Base-by-base conservation (phyloP, 2,329 filamentous ascomycete genomes). In the Ceratocystiopsis sp. region DNA sequence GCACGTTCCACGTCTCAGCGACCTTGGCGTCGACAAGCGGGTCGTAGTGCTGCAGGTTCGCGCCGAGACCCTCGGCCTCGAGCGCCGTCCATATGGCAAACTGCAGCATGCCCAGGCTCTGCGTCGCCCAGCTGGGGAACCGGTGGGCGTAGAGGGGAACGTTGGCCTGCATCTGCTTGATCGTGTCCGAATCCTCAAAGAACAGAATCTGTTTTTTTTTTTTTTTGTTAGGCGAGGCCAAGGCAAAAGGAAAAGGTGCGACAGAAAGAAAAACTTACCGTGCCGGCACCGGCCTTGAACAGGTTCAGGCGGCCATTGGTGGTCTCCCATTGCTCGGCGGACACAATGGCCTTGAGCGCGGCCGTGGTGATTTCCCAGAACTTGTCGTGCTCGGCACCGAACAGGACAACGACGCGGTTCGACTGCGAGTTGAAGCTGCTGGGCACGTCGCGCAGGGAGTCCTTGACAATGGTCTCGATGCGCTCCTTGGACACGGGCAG, bases 41-140 rank as follows among this genome's bases (percentile, higher is more conserved):
- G 72, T 85, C 91, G 70, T 93, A 93, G 67, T 94, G 86, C 70
- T 94, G 86, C 42, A 94, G 71, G 69, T 87, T 93, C 58, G 80
- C 82, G 51, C 85, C 85, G 45, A 93, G 73, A 29, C 86, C 85
- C 59, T 91, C 84, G 47, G 78, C 70, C 64, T 87, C 82, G 45
- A 94, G 75, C 4, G 79, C 82, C 16, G 78, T 79, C 86, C 86
- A 94, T 52, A 85, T 59, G 50, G 75, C 67, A 63, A 74, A 81
- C 67, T 94, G 83, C 56, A 84, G 73, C 76, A 94, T 94, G 60
- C 73, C 87, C 58, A 71, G 73, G 49, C 78, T 77, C 64, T 94
- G 84, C 49, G 72, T 66, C 45, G 77, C 76, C 83, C 84, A 94
- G 53, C 59, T 57, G 48, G 77, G 76, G 70, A 94, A 93, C 53